Conservation (phyloP, 2,329 filamentous ascomycete genomes). For the Pseudogymnoascus destructans region DNA sequence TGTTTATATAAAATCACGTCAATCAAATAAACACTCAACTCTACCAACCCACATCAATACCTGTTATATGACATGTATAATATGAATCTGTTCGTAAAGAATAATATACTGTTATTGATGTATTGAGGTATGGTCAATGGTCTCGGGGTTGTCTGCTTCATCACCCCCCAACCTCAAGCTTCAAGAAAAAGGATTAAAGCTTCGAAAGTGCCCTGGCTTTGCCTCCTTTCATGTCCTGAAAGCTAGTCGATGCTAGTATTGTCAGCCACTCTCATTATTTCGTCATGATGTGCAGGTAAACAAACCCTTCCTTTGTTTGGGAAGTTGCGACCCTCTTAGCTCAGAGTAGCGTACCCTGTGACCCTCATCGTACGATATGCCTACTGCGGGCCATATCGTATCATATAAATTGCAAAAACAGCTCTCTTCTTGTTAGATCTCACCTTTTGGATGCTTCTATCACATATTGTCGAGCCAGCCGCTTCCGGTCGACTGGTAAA, state of each 20-base stretch:
- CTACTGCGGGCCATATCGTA: background rate
- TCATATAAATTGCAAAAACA: background rate
- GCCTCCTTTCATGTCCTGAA: background rate
- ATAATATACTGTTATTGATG: background rate
- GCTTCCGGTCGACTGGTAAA: background rate
- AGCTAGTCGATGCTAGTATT: background rate
- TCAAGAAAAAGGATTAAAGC: background rate
- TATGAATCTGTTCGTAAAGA: background rate
- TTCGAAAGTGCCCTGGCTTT: background rate
- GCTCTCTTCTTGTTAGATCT: background rate
- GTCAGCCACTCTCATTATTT: background rate
- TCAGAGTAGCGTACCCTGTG: background rate
- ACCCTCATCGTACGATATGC: background rate
- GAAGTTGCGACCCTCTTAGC: conserved; percentile 3
- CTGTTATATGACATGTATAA: background rate
- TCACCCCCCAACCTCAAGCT: background rate
- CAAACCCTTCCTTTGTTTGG: background rate
- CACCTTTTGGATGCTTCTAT: background rate
- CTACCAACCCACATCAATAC: background rate
- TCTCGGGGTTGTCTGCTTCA: background rate
- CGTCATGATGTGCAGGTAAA: background rate
- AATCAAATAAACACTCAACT: background rate
- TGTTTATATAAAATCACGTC: background rate
- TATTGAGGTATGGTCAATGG: background rate
- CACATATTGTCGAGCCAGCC: background rate